Evolutionary conservation across 192 early-diverging fungal species (phyloP).

Genomic region (Coemansia sp.): DNA sequence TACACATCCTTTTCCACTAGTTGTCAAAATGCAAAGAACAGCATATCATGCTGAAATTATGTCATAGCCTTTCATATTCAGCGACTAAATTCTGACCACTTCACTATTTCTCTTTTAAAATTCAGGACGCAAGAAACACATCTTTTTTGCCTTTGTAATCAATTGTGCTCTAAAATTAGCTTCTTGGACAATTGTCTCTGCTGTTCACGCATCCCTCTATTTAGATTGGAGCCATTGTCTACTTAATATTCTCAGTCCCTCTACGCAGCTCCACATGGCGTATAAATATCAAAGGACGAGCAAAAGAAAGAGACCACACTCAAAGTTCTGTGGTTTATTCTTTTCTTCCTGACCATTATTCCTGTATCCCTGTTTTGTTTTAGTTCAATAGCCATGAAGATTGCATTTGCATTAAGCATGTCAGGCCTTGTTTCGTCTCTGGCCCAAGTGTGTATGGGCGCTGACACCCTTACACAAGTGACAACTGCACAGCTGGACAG

Average conservation of each 20-base stretch:
- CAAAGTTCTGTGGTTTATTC: not conserved
- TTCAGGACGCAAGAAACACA: not conserved
- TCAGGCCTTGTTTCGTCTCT: not conserved
- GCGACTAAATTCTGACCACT: not conserved
- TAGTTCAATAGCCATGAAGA: slow-evolving; percentile 3
- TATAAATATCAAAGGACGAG: not conserved
- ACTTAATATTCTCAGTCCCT: not conserved
- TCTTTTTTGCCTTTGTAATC: not conserved
- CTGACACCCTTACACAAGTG: not conserved
- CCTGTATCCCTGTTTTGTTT: not conserved
- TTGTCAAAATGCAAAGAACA: not conserved
- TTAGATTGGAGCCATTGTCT: not conserved
- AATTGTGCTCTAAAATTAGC: not conserved
- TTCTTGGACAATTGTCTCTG: not conserved
- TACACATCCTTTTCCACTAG: not conserved
- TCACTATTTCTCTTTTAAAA: not conserved
- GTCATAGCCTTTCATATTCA: not conserved
- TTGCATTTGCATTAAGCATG: slow-evolving; percentile 7
- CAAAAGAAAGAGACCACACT: not conserved
- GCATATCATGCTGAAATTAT: not conserved
- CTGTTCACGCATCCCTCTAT: not conserved
- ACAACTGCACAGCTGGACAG: slow-evolving; percentile 7
- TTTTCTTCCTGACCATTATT: not conserved
- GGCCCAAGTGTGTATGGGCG: not conserved
- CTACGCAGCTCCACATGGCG: not conserved